phyloP scores from a whole-genome alignment of 2,329 filamentous ascomycete species.

The Immersiporthe knoxdaviesiana region DNA sequence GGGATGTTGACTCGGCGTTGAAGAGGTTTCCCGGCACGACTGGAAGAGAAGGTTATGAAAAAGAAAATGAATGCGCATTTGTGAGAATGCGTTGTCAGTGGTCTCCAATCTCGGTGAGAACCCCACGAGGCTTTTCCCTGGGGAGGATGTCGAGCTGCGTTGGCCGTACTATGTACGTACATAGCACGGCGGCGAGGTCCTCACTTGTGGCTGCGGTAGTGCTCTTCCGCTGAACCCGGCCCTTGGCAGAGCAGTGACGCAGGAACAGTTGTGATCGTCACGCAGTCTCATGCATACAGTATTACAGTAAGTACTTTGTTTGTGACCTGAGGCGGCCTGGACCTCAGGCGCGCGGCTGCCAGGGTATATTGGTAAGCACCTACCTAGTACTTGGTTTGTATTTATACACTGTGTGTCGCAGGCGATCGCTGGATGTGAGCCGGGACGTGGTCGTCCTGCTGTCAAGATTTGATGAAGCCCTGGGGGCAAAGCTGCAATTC shows the following conservation, averaged over 20 bases:
- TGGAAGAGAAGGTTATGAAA: not conserved
- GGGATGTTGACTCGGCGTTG: constrained; percentile 6
- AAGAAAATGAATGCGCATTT: not conserved
- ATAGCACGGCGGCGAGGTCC: not conserved
- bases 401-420: not conserved
- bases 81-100: not conserved
- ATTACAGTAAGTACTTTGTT: not conserved
- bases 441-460: not conserved
- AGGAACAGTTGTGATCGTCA: constrained; percentile 11
- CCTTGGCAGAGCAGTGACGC: constrained; percentile 8
- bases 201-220: not conserved
- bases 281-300: not conserved
- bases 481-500: not conserved
- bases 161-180: not conserved
- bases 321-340: not conserved
- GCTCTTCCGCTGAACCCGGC: not conserved
- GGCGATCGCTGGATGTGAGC: not conserved
- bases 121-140: not conserved
- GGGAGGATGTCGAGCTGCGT: not conserved
- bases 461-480: not conserved
- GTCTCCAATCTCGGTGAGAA: not conserved
- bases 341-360: not conserved
- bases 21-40: not conserved
- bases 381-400: not conserved
- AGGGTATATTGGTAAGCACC: not conserved